These are phyloP conservation scores for Niveomyces coronatus DNA, from an alignment of 2,329 filamentous ascomycete species.

Conservation along the genomic window DNA sequence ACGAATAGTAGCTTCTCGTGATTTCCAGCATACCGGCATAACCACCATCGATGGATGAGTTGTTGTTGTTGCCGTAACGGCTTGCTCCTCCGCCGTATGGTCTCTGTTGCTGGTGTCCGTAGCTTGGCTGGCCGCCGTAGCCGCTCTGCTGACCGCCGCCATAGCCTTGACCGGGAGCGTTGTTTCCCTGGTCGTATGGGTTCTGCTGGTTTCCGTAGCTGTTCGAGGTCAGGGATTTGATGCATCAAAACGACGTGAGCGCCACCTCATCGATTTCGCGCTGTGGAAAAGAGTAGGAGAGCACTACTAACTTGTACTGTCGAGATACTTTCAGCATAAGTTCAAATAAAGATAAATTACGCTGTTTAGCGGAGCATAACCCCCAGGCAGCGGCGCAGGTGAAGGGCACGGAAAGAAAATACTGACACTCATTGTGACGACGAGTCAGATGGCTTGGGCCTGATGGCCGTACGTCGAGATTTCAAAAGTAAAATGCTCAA, in stretches of 20 bases:
- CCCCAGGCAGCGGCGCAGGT: conserved; percentile 12
- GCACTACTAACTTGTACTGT: conserved; percentile 47
- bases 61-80: conserved; percentile 16
- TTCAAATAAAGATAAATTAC: too few relatives aligned
- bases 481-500: neutral
- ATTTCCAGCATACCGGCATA: conserved; percentile 21
- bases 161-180: conserved; percentile 11
- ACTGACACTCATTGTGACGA: conserved; percentile 22
- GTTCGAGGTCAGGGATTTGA: conserved; percentile 1
- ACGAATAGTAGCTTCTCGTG: neutral
- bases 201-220: conserved; percentile 47
- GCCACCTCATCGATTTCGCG: too few relatives aligned
- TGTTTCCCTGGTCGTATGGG: conserved; percentile 41
- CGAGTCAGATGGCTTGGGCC: conserved; percentile 4
- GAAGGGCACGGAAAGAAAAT: conserved; percentile 15
- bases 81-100: conserved; percentile 5
- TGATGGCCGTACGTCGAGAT: conserved; percentile 4
- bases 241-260: neutral
- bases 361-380: too few relatives aligned
- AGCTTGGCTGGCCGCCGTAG: conserved; percentile 9
- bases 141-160: conserved; percentile 7
- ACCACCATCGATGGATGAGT: conserved; percentile 16
- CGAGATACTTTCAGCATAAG: conserved; percentile 19
- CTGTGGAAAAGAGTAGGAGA: conserved; percentile 5
- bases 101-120: conserved; percentile 9